phyloP scores from a whole-genome alignment of 2,329 filamentous ascomycete species.

The Talaromyces sp. region DNA sequence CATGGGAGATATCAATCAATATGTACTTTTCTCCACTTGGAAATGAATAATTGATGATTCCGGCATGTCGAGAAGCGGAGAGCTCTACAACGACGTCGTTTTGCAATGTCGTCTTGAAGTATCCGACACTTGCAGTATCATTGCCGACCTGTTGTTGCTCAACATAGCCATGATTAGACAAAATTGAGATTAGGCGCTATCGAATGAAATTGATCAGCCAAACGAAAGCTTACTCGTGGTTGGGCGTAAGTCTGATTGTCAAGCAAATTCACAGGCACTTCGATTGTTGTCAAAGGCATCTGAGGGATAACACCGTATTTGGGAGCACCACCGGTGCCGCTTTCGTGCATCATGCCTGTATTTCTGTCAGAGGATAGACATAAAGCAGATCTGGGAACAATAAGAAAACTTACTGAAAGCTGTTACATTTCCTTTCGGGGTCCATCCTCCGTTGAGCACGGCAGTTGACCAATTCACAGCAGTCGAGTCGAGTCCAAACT shows the following conservation, averaged over 20 bases:
- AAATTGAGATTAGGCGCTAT: not conserved
- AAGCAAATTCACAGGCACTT: slow-evolving; percentile 37
- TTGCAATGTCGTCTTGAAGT: slow-evolving; percentile 59
- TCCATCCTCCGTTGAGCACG: slow-evolving; percentile 43
- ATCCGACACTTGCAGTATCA: slow-evolving; percentile 59
- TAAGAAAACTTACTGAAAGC: slow-evolving; percentile 38
- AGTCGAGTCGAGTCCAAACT: slow-evolving; percentile 41
- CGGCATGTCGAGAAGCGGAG: slow-evolving; percentile 61
- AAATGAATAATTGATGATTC: slow-evolving; percentile 63
- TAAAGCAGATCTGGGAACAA: not conserved
- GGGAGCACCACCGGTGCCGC: slow-evolving; percentile 44
- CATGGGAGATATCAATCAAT: slow-evolving; percentile 56
- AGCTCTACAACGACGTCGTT: slow-evolving; percentile 60
- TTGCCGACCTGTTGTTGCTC: slow-evolving; percentile 33
- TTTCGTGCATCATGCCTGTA: slow-evolving; percentile 45
- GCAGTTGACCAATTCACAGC: slow-evolving; percentile 36
- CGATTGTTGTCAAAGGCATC: slow-evolving; percentile 37
- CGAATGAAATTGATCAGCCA: not conserved
- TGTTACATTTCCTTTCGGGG: slow-evolving; percentile 49
- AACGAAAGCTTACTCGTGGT: slow-evolving; percentile 53
- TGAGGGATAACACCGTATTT: slow-evolving; percentile 39
- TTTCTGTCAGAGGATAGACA: not conserved
- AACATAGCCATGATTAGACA: not conserved
- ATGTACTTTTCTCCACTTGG: slow-evolving; percentile 55
- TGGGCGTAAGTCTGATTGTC: slow-evolving; percentile 46